Conservation (phyloP, 2,329 filamentous ascomycete species). For the Hymenoscyphus occultus region DNA sequence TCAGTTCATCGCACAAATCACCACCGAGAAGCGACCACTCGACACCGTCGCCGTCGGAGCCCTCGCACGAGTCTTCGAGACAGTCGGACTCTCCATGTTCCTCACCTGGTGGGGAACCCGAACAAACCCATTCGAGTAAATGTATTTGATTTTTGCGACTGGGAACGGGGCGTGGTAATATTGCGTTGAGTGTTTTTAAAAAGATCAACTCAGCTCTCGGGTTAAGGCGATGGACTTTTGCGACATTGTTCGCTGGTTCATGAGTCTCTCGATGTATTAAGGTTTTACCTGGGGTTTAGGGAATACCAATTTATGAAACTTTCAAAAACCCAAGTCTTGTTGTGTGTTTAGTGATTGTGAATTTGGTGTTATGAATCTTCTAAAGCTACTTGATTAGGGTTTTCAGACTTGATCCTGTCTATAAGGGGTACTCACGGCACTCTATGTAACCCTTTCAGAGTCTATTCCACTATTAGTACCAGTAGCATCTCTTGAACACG, state of each 20-base stretch:
- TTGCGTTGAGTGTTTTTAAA: neutral
- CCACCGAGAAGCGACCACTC: conserved; percentile 87
- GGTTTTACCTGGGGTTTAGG: neutral
- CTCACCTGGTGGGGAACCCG: conserved; percentile 97
- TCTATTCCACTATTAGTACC: no score
- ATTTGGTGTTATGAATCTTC: neutral
- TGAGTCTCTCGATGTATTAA: neutral
- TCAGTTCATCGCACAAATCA: conserved; percentile 80
- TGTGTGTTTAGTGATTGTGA: neutral
- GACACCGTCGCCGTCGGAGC: conserved; percentile 87
- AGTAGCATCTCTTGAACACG: no score
- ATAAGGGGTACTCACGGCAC: no score
- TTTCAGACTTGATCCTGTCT: no score
- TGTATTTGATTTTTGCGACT: neutral
- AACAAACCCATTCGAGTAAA: conserved; percentile 74
- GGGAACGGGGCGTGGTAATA: neutral
- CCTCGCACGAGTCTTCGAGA: conserved; percentile 84
- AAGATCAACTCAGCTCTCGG: conserved; percentile 1
- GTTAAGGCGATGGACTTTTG: neutral
- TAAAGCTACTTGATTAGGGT: neutral
- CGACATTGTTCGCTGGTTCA: neutral
- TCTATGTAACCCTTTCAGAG: no score
- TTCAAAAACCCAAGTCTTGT: neutral
- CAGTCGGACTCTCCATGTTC: conserved; percentile 85
- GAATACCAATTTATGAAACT: neutral